These are phyloP conservation scores for Kalmanozyma brasiliensis DNA, from an alignment of 1,284 basidiomycete species.

Conservation along the genomic window DNA sequence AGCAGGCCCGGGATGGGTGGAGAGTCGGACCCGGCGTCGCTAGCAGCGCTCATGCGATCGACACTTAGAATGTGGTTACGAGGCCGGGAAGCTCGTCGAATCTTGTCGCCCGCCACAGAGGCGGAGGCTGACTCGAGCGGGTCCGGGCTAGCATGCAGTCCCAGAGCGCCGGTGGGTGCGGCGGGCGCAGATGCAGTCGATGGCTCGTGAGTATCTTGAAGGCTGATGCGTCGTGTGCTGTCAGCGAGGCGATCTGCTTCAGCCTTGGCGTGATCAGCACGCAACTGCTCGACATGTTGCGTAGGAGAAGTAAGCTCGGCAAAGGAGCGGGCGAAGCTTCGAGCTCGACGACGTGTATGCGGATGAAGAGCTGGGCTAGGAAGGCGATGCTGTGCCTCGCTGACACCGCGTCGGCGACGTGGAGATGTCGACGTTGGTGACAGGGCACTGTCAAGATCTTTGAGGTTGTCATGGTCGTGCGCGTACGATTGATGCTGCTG, in stretches of 20 bases:
- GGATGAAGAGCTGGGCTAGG: not conserved
- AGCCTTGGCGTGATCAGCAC: slow-evolving; percentile 27
- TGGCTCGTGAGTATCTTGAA: slow-evolving; percentile 7
- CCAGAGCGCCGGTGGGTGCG: slow-evolving; percentile 12
- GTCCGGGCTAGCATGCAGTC: slow-evolving; percentile 9
- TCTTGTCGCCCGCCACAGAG: not conserved
- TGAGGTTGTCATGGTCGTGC: slow-evolving; percentile 3
- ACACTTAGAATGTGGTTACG: slow-evolving; percentile 17
- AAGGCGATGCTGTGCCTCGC: slow-evolving; percentile 13
- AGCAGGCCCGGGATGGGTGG: slow-evolving; percentile 36
- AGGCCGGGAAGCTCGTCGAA: not conserved
- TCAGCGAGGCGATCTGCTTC: slow-evolving; percentile 28
- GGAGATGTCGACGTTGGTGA: slow-evolving; percentile 9
- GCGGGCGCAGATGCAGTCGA: slow-evolving; percentile 12
- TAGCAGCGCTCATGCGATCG: slow-evolving; percentile 7
- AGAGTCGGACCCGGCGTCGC: slow-evolving; percentile 27
- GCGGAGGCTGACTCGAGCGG: slow-evolving; percentile 16
- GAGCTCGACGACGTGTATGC: slow-evolving; percentile 32
- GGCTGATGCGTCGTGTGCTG: slow-evolving; percentile 21
- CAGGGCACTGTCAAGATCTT: not conserved
- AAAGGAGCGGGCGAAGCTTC: slow-evolving; percentile 48
- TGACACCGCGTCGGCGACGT: slow-evolving; percentile 29
- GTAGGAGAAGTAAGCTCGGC: slow-evolving; percentile 41
- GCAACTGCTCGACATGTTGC: slow-evolving; percentile 38
- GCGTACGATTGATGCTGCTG: not conserved